Percentiles rank a stretch among this genome's conserved stretches.
phyloP scores from a whole-genome alignment of 176 grass and related monocot species.

The Puya raimondii region DNA sequence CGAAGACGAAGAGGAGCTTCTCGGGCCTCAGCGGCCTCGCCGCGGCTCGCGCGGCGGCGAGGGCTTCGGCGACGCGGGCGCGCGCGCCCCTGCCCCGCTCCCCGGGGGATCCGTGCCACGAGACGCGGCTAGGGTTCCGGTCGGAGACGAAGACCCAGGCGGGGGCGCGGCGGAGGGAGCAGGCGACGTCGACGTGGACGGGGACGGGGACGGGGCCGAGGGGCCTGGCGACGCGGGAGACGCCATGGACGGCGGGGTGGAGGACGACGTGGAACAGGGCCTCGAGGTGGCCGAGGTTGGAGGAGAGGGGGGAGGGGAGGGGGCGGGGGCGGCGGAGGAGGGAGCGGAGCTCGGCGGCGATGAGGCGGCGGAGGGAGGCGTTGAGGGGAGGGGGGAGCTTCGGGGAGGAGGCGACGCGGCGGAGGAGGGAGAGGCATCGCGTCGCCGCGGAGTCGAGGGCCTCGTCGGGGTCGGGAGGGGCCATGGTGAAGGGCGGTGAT shows the following conservation, averaged over 20 bases:
- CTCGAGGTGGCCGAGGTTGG: constrained; percentile 70
- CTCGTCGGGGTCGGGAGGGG: background rate
- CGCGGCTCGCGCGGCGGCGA: constrained; percentile 31
- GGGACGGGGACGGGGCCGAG: background rate
- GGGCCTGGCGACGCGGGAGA: constrained; percentile 42
- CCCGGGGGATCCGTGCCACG: constrained; percentile 24
- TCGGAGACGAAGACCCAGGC: constrained; percentile 70
- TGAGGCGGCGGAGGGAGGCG: constrained; percentile 44
- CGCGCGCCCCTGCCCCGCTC: constrained; percentile 20
- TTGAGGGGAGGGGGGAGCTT: constrained; percentile 24
- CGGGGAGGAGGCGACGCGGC: constrained; percentile 24
- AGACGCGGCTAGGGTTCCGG: constrained; percentile 53
- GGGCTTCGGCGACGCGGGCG: constrained; percentile 32
- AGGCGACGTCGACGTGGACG: constrained; percentile 56
- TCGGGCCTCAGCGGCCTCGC: constrained; percentile 37
- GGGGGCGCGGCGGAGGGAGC: constrained; percentile 41
- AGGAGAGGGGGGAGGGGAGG: constrained; percentile 36
- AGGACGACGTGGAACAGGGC: constrained; percentile 58
- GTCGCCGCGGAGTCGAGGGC: background rate
- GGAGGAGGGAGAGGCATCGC: constrained; percentile 41
- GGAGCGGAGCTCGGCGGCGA: constrained; percentile 58
- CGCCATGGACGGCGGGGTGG: constrained; percentile 50
- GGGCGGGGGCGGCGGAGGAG: constrained; percentile 26
- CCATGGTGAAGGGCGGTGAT: no score
- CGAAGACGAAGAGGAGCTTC: constrained; percentile 64